These are phyloP conservation scores for Solanum chmielewskii DNA, from an alignment of 257 asterid genomes.

Conservation along the genomic window DNA sequence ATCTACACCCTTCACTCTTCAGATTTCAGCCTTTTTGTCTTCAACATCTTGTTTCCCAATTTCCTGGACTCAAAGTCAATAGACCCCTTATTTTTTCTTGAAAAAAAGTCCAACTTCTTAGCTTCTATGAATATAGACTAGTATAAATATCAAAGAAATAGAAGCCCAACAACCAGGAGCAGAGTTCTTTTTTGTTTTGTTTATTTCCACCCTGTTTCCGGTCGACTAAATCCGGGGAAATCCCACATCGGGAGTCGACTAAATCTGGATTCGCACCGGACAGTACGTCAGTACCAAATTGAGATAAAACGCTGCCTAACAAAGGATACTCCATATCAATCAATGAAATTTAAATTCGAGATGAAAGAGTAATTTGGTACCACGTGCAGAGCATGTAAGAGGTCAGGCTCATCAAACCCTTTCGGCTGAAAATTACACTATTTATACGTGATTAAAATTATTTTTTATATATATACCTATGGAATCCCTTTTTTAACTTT, in stretches of 20 bases:
- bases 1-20: background rate
- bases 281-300: too few species aligned
- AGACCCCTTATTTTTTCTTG: background rate
- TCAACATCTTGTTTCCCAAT: background rate
- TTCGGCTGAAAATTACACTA: background rate
- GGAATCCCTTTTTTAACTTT: background rate
- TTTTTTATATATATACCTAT: too few species aligned
- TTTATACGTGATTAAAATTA: too few species aligned
- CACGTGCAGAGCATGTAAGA: too few species aligned
- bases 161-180: background rate
- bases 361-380: too few species aligned
- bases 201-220: too few species aligned
- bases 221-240: too few species aligned
- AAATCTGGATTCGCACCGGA: too few species aligned
- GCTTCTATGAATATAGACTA: background rate
- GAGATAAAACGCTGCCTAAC: too few species aligned
- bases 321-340: too few species aligned
- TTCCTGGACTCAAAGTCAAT: background rate
- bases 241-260: too few species aligned
- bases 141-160: background rate
- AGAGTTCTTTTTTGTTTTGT: background rate
- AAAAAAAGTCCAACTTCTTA: background rate
- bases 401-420: background rate
- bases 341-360: too few species aligned
- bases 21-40: background rate